Evolutionary conservation across 768 basidiomycete genomes (phyloP), one percentile per base, ranked within the genome.

Genomic region (Mycena albidolilacea): DNA sequence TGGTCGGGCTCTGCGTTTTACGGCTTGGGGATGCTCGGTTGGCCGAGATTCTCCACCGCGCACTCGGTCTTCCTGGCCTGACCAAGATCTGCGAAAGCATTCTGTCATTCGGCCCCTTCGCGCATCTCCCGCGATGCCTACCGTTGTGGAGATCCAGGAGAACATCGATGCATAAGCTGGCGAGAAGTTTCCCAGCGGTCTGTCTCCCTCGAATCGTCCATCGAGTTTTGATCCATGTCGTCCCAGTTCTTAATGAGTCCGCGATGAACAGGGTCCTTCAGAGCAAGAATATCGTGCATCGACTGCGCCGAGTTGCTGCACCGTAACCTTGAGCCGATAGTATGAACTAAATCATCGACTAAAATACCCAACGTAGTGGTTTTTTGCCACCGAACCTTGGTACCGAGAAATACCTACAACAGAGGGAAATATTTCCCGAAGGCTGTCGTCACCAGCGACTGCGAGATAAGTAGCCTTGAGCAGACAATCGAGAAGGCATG

Each of bases 241-340:
- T 75, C 71, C 74, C 74, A 75, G 68, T 75, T 72, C 37, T 67
- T 72, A 59, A 75, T 70, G 37, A 75, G 58, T n/a, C 74, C 74
- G 60, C 72, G 70, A 35, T 69, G 67, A 81, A 92, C 91, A 83
- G 91, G 91, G 81, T 92, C 90, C 90, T 90, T 91, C 87, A 92
- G 90, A 82, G 90, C 91, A 75, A 91, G 89, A 82, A 92, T 90
- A 86, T 91, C 91, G 81, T 91, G 88, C 87, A 91, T 92, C 67
- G 90, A 89, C 83, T 91, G 91, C 44, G 90, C 91, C 81, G 91
- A 90, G 77, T 92, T 91, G 78, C 91, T 90, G 78, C 19, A n/a
- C 19, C 19, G 48, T 4, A 71, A 78, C 82, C 72, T 78, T 63
- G 44, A 70, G 67, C 21, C 2, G 4, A 59, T 9, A 44, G 38